Evolutionary conservation across 129 eudicot species (phyloP).

Genomic region (Dittrichia graveolens): DNA sequence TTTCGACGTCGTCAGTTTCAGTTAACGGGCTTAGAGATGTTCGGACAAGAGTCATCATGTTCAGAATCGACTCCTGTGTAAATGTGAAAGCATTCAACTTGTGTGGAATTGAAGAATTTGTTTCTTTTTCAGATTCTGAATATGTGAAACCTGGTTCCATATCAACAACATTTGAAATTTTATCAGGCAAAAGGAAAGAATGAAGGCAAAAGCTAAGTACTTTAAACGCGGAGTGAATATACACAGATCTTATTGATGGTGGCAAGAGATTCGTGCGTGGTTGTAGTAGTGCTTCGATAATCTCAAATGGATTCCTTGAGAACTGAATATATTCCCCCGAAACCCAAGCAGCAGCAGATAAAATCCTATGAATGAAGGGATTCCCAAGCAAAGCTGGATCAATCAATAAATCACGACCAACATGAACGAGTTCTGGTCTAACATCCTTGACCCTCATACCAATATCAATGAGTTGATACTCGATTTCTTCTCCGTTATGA

Average conservation of each 20-base stretch:
- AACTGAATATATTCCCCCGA: conserved; percentile 77
- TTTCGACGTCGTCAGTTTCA: conserved; percentile 80
- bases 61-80: conserved; percentile 47
- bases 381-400: conserved; percentile 96
- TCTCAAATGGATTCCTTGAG: conserved; percentile 73
- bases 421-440: conserved; percentile 76
- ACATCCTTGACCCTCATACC: conserved; percentile 94
- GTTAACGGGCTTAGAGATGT: conserved; percentile 58
- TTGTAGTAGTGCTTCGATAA: conserved; percentile 82
- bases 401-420: conserved; percentile 69
- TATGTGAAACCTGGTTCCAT: conserved; percentile 39
- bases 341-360: conserved; percentile 86
- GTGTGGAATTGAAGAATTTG: conserved; percentile 27
- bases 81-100: conserved; percentile 35
- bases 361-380: conserved; percentile 65
- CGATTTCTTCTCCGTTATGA: conserved; percentile 85
- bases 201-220: conserved; percentile 65
- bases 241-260: conserved; percentile 71
- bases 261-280: conserved; percentile 89
- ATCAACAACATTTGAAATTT: conserved; percentile 28
- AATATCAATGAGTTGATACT: conserved; percentile 78
- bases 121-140: conserved; percentile 43
- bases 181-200: conserved; percentile 49
- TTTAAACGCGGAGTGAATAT: conserved; percentile 80
- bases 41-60: conserved; percentile 50